Conservation (phyloP, 2,329 filamentous ascomycete genomes). For the Claviceps monticola region DNA sequence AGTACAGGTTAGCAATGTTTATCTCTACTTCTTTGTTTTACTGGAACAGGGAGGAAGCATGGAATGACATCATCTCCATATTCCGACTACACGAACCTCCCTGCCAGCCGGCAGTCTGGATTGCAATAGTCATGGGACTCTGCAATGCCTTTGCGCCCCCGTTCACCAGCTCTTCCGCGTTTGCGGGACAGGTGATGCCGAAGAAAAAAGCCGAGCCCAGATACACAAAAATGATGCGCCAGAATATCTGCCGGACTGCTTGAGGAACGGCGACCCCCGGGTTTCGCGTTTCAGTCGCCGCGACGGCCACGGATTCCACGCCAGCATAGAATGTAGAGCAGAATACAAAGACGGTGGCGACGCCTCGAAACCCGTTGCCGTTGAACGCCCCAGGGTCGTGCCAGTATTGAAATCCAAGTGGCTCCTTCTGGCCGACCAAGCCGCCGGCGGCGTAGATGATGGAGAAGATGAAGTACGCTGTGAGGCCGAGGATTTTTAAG, state of each 20-base stretch:
- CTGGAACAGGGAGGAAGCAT: background rate
- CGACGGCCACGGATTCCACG: slow-evolving; percentile 48
- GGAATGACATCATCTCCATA: background rate
- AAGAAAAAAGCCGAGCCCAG: slow-evolving; percentile 64
- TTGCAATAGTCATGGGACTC: slow-evolving; percentile 60
- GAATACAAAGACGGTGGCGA: slow-evolving; percentile 53
- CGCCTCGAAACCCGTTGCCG: slow-evolving; percentile 50
- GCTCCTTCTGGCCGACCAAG: slow-evolving; percentile 40
- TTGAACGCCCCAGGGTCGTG: slow-evolving; percentile 54
- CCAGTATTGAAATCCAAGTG: slow-evolving; percentile 60
- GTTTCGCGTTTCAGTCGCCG: slow-evolving; percentile 47
- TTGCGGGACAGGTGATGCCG: slow-evolving; percentile 57
- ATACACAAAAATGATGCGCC: slow-evolving; percentile 48
- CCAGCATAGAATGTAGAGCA: slow-evolving; percentile 60
- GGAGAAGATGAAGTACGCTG: slow-evolving; percentile 61
- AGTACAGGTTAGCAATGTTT: background rate
- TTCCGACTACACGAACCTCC: slow-evolving; percentile 29
- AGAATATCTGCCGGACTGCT: slow-evolving; percentile 46
- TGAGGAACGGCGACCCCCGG: slow-evolving; percentile 40
- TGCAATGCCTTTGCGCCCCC: slow-evolving; percentile 49
- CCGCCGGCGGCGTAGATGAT: slow-evolving; percentile 59
- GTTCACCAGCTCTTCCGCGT: slow-evolving; percentile 49
- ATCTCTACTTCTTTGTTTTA: background rate
- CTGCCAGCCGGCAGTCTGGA: slow-evolving; percentile 61
- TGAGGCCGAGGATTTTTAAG: slow-evolving; percentile 54